These are phyloP conservation scores for Misopates orontium DNA, from an alignment of 257 asterid species.

Conservation along the genomic window DNA sequence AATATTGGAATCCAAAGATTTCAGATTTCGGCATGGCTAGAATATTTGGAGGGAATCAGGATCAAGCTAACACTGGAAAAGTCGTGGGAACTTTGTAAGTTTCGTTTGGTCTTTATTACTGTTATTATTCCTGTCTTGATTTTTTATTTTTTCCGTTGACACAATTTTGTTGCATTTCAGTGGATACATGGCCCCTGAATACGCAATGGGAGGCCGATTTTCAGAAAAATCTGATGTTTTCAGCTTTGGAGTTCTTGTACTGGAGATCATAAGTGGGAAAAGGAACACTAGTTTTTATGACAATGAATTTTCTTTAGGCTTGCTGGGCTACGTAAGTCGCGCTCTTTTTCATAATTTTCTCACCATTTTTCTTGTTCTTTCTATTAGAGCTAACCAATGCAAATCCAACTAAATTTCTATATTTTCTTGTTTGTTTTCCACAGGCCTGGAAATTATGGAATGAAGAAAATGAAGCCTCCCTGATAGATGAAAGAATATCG, in stretches of 20 bases:
- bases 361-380: too few relatives aligned
- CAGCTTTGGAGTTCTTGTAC: conserved; percentile 40
- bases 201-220: conserved; percentile 37
- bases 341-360: not conserved
- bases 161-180: conserved; percentile 21
- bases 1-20: conserved; percentile 40
- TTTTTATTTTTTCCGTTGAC: not conserved
- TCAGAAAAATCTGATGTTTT: conserved; percentile 44
- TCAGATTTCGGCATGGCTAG: conserved; percentile 59
- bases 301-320: conserved; percentile 28
- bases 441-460: too few relatives aligned
- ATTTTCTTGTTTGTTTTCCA: too few relatives aligned
- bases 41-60: conserved; percentile 45
- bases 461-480: too few relatives aligned
- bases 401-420: too few relatives aligned
- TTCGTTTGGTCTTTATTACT: not conserved
- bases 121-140: too few relatives aligned
- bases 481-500: too few relatives aligned
- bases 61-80: conserved; percentile 43
- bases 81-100: conserved; percentile 47
- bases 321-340: conserved; percentile 33
- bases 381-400: too few relatives aligned
- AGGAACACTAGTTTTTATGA: conserved; percentile 17
- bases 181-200: conserved; percentile 45
- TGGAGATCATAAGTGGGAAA: conserved; percentile 41